A percentile compares a stretch with the other conserved stretches of the same genome.
Conservation (phyloP, 345 rosid genomes). For the Eucalyptus dawsonii region DNA sequence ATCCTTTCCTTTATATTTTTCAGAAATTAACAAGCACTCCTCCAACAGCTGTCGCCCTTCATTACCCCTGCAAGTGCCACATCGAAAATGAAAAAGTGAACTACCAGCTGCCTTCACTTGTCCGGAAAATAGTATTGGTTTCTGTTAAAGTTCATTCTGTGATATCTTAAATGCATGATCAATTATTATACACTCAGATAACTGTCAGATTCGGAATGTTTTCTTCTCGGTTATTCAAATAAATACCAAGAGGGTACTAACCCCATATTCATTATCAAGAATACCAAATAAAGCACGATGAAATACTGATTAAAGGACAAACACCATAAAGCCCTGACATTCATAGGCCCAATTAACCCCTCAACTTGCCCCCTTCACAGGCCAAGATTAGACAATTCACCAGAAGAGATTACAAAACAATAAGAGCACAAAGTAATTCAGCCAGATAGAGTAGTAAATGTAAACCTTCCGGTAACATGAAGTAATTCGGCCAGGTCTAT, state of each 20-base stretch:
- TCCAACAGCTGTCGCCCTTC: constrained; percentile 81
- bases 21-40: constrained; percentile 67
- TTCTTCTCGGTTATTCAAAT: background rate
- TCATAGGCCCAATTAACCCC: background rate
- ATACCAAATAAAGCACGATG: background rate
- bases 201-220: background rate
- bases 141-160: background rate
- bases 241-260: background rate
- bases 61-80: constrained; percentile 28
- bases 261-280: background rate
- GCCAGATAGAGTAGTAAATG: background rate
- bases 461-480: constrained; percentile 75
- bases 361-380: background rate
- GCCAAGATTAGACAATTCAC: background rate
- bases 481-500: constrained; percentile 86
- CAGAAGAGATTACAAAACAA: background rate
- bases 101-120: background rate
- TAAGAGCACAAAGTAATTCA: background rate
- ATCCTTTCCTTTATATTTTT: constrained; percentile 52
- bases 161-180: background rate
- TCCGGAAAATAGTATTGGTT: background rate
- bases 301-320: background rate
- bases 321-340: background rate
- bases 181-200: background rate
- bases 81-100: background rate